phyloP scores from a whole-genome alignment of 2,329 filamentous ascomycete genomes.

The Beauveria medogensis region DNA sequence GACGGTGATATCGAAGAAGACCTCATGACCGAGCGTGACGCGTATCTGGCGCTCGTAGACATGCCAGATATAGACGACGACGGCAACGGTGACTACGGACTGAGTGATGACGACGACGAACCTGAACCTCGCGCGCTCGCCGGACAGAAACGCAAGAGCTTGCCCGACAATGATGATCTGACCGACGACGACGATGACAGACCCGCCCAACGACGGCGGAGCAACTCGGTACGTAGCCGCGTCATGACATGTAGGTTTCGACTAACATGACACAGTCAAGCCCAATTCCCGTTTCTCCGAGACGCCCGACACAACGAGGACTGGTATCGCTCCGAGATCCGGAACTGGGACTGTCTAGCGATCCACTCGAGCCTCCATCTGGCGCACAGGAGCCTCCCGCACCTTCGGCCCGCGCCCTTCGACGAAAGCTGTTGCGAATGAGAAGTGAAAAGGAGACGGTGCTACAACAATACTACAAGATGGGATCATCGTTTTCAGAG shows the following conservation, averaged over 20 bases:
- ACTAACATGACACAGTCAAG: slow-evolving; percentile 40
- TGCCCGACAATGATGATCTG: slow-evolving; percentile 64
- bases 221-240: slow-evolving; percentile 63
- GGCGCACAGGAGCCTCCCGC: slow-evolving; percentile 51
- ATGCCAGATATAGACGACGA: slow-evolving; percentile 89
- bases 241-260: neutral
- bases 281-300: slow-evolving; percentile 57
- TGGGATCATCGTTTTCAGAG: slow-evolving; percentile 87
- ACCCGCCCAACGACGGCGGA: slow-evolving; percentile 72
- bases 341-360: slow-evolving; percentile 38
- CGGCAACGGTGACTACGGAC: slow-evolving; percentile 54
- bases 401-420: slow-evolving; percentile 63
- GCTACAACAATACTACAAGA: slow-evolving; percentile 73
- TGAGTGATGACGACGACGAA: slow-evolving; percentile 46
- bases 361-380: slow-evolving; percentile 45
- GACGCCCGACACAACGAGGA: slow-evolving; percentile 51
- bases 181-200: slow-evolving; percentile 63
- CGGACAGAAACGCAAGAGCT: slow-evolving; percentile 72
- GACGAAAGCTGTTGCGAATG: slow-evolving; percentile 65
- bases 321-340: slow-evolving; percentile 47
- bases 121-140: slow-evolving; percentile 36
- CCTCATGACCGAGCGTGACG: slow-evolving; percentile 63
- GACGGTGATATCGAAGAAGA: slow-evolving; percentile 92
- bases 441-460: slow-evolving; percentile 69
- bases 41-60: slow-evolving; percentile 75